Conservation (phyloP, 106 monocot genomes). For the Triglochin maritima region DNA sequence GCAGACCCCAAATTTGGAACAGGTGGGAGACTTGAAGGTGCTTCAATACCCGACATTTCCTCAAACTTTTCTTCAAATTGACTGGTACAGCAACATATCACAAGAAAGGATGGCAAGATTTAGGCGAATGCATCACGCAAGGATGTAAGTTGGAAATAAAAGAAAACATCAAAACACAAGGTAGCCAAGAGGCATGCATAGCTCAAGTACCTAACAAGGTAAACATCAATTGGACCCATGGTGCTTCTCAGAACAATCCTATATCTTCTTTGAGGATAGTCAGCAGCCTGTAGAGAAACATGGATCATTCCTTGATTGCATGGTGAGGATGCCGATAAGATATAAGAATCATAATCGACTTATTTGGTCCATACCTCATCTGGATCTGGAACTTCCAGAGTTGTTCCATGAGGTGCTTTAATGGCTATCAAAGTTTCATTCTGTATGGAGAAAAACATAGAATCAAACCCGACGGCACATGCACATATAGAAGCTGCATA, state of each 20-base stretch:
- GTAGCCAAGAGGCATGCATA: neutral
- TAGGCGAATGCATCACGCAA: neutral
- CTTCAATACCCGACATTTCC: constrained; percentile 53
- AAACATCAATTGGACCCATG: constrained; percentile 90
- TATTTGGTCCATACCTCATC: constrained; percentile 46
- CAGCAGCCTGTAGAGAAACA: constrained; percentile 39
- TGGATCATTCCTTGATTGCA: neutral
- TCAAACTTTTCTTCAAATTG: constrained; percentile 92
- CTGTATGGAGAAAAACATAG: constrained; percentile 25
- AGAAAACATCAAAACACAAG: neutral
- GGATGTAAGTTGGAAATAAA: neutral
- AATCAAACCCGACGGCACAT: neutral
- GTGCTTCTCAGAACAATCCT: constrained; percentile 81
- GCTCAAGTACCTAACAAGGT: constrained; percentile 70
- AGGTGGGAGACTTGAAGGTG: constrained; percentile 28
- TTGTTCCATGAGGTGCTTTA: constrained; percentile 92
- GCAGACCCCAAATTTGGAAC: constrained; percentile 19
- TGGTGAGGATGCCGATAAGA: neutral
- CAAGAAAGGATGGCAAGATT: neutral
- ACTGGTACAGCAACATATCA: constrained; percentile 20
- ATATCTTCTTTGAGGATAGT: constrained; percentile 78
- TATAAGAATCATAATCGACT: neutral
- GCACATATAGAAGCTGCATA: neutral
- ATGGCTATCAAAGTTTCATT: constrained; percentile 90
- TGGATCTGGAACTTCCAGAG: constrained; percentile 92